Evolutionary conservation across 139 green algal species (phyloP).

Genomic region (Medakamo hakoo): DNA sequence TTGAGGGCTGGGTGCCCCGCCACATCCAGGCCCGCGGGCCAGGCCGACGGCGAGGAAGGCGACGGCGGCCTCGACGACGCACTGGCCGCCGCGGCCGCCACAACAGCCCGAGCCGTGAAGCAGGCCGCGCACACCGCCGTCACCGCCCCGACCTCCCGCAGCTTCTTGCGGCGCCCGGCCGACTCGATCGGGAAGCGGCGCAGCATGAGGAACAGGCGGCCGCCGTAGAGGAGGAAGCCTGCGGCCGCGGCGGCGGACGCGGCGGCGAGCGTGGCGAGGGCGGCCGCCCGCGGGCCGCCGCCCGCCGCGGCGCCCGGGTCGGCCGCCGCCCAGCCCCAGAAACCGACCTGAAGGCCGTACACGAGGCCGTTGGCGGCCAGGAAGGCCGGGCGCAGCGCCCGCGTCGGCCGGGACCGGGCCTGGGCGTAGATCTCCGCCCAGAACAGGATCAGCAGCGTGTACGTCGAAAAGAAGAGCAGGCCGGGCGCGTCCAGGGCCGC

Average conservation of each 20-base stretch:
- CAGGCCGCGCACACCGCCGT: constrained; percentile 81
- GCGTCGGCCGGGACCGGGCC: constrained; percentile 61
- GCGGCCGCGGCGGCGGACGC: constrained; percentile 59
- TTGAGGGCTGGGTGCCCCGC: constrained; percentile 62
- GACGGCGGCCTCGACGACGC: constrained; percentile 47
- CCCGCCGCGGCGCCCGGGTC: background rate
- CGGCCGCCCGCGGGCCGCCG: constrained; percentile 23
- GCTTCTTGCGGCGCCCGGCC: constrained; percentile 83
- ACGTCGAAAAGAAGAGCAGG: constrained; percentile 95
- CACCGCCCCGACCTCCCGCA: constrained; percentile 84
- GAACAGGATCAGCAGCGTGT: constrained; percentile 95
- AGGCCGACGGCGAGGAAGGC: constrained; percentile 25
- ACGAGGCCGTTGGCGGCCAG: constrained; percentile 68
- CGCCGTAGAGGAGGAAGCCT: constrained; percentile 89
- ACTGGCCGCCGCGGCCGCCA: constrained; percentile 14
- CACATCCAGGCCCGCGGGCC: constrained; percentile 36
- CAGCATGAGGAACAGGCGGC: constrained; percentile 84
- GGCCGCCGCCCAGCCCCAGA: constrained; percentile 4
- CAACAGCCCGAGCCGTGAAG: constrained; percentile 52
- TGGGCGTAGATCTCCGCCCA: constrained; percentile 99
- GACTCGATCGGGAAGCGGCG: constrained; percentile 90
- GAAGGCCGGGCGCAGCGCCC: constrained; percentile 63
- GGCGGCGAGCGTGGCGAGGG: constrained; percentile 47
- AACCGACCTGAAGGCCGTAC: constrained; percentile 49
- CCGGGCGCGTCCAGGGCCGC: constrained; percentile 78